Evolutionary conservation across 2,329 filamentous ascomycete genomes (phyloP).

Genomic region (Diplodia corticola): DNA sequence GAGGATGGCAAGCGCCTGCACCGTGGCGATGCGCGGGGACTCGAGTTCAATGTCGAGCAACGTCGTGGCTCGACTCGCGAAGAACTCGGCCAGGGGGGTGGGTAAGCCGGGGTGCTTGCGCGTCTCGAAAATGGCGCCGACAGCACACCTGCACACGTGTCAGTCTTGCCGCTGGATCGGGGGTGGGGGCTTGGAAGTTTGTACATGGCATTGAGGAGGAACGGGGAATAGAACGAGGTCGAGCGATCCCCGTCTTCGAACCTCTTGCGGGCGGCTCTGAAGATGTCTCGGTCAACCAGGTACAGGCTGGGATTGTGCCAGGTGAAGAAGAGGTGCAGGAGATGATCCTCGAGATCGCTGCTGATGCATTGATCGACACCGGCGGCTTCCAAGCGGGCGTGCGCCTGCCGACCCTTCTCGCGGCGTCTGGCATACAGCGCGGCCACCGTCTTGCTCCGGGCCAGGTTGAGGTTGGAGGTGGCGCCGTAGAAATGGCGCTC

Average conservation of each 20-base stretch:
- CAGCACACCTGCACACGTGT: not conserved
- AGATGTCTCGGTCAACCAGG: not conserved
- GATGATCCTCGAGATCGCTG: not conserved
- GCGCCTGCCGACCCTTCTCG: not conserved
- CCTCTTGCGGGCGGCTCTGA: not conserved
- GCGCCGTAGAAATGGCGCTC: constrained; percentile 6
- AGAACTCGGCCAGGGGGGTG: constrained; percentile 28
- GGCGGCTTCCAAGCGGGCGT: not conserved
- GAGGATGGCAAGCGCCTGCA: constrained; percentile 29
- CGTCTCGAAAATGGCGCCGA: not conserved
- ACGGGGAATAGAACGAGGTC: not conserved
- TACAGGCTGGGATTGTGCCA: constrained; percentile 11
- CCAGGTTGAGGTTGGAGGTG: constrained; percentile 1
- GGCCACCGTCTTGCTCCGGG: not conserved
- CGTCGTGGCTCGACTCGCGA: constrained; percentile 28
- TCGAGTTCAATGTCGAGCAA: constrained; percentile 31
- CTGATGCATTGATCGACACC: not conserved
- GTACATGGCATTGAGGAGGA: not conserved
- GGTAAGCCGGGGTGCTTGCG: not conserved
- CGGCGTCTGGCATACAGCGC: not conserved
- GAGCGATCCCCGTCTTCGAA: not conserved
- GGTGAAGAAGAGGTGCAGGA: constrained; percentile 4
- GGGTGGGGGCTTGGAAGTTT: no score
- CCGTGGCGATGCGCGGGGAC: constrained; percentile 28
- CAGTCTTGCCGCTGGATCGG: not conserved